Conservation (phyloP, 2,329 filamentous ascomycete species). For the Neospermospora avenae region DNA sequence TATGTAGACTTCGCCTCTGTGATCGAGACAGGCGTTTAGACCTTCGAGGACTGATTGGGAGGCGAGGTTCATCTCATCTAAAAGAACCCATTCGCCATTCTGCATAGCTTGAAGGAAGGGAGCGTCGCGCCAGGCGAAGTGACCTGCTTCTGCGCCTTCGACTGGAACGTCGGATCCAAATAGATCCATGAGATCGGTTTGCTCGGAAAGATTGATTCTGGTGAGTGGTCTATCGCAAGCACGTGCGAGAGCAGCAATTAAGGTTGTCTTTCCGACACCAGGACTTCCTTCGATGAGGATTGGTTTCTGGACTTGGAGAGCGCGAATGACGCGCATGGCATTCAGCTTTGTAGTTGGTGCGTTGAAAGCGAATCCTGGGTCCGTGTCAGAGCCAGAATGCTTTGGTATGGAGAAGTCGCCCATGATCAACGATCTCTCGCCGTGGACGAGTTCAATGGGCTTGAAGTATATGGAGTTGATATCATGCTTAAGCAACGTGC, state of each 20-base stretch:
- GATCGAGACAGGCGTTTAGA: slow-evolving; percentile 92
- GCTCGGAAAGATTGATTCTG: slow-evolving; percentile 94
- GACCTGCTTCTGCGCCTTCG: slow-evolving; percentile 85
- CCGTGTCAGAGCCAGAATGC: slow-evolving; percentile 44
- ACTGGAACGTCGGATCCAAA: slow-evolving; percentile 96
- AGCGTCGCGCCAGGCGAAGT: slow-evolving; percentile 93
- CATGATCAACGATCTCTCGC: slow-evolving; percentile 56
- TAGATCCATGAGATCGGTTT: slow-evolving; percentile 95
- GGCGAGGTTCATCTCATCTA: slow-evolving; percentile 98
- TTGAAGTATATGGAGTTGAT: slow-evolving; percentile 63
- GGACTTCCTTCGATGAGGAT: slow-evolving; percentile 94
- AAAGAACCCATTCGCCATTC: slow-evolving; percentile 88
- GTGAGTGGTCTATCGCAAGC: slow-evolving; percentile 80
- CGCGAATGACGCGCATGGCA: slow-evolving; percentile 84
- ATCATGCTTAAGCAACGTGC: slow-evolving; percentile 62
- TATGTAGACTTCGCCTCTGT: slow-evolving; percentile 92
- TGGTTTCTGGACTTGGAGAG: slow-evolving; percentile 83
- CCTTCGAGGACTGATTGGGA: slow-evolving; percentile 96
- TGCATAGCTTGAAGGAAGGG: slow-evolving; percentile 97
- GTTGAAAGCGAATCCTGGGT: slow-evolving; percentile 71
- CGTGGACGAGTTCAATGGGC: slow-evolving; percentile 55
- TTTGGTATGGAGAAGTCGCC: slow-evolving; percentile 71
- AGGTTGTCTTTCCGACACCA: slow-evolving; percentile 96
- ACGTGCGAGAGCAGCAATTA: slow-evolving; percentile 80
- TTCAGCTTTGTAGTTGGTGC: slow-evolving; percentile 89